A percentile compares a stretch with the other conserved stretches of the same genome.
Conservation (phyloP, 768 basidiomycete genomes). For the Boletus edulis region DNA sequence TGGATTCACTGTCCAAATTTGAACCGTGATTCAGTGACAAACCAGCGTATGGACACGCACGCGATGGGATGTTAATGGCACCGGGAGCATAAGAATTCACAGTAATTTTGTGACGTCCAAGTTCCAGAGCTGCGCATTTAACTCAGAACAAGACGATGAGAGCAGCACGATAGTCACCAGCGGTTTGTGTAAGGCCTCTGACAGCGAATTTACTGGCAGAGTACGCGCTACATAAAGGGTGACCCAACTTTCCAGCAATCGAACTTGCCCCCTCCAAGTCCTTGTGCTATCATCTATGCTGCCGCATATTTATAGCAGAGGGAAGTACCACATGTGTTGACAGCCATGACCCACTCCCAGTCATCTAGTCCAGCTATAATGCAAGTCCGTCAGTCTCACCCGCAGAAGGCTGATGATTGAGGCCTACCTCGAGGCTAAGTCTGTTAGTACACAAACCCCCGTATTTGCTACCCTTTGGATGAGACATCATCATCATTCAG, state of each 20-base stretch:
- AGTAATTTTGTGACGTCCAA: slow-evolving; percentile 32
- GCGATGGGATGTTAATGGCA: slow-evolving; percentile 25
- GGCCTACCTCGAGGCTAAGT: background rate
- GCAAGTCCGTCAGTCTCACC: background rate
- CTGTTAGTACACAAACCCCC: background rate
- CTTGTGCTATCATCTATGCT: slow-evolving; percentile 38
- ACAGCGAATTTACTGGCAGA: slow-evolving; percentile 35
- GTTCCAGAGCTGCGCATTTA: slow-evolving; percentile 18
- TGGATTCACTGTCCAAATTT: no score
- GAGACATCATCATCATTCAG: slow-evolving; percentile 28
- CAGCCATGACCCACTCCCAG: slow-evolving; percentile 40
- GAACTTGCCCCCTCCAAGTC: slow-evolving; percentile 33
- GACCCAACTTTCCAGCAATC: slow-evolving; percentile 29
- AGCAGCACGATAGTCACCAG: slow-evolving; percentile 23
- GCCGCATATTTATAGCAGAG: slow-evolving; percentile 42
- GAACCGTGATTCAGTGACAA: no score
- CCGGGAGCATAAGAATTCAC: slow-evolving; percentile 41
- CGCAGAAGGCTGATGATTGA: background rate
- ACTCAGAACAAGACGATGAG: background rate
- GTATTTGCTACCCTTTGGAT: slow-evolving; percentile 18
- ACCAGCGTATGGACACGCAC: slow-evolving; percentile 10
- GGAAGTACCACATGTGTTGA: slow-evolving; percentile 36
- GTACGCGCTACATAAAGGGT: background rate
- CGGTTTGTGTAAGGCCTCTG: slow-evolving; percentile 37
- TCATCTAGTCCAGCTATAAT: slow-evolving; percentile 31